phyloP scores from a whole-genome alignment of 768 basidiomycete genomes.

The Glaciozyma antarctica region DNA sequence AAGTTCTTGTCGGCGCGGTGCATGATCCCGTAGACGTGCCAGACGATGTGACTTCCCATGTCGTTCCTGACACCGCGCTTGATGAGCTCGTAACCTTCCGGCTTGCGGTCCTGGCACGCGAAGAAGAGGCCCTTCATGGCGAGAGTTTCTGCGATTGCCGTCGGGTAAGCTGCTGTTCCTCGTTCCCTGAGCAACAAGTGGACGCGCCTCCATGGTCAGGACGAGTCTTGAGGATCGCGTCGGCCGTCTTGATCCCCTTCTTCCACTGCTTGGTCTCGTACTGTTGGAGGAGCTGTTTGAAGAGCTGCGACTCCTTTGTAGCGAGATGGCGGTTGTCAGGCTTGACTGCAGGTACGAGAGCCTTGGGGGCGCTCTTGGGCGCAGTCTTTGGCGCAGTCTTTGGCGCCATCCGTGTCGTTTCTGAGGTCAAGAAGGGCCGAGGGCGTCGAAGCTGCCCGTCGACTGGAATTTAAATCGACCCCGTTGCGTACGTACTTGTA shows the following conservation, averaged over 20 bases:
- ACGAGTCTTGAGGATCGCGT: slow-evolving; percentile 87
- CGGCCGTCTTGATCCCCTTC: slow-evolving; percentile 79
- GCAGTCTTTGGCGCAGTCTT: neutral
- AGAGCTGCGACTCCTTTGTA: slow-evolving; percentile 15
- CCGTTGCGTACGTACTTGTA: too few species aligned
- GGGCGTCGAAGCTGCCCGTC: too few species aligned
- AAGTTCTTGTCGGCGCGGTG: slow-evolving; percentile 92
- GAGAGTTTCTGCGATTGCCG: slow-evolving; percentile 63
- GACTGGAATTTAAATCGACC: too few species aligned
- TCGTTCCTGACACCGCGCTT: slow-evolving; percentile 74
- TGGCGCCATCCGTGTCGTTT: slow-evolving; percentile 7
- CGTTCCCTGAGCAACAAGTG: neutral
- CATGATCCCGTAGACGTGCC: slow-evolving; percentile 95
- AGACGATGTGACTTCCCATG: slow-evolving; percentile 72
- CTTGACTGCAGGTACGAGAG: slow-evolving; percentile 43
- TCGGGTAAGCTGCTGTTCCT: neutral
- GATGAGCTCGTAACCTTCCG: slow-evolving; percentile 71
- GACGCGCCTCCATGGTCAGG: slow-evolving; percentile 85
- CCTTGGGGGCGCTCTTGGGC: slow-evolving; percentile 55
- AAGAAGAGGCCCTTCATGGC: slow-evolving; percentile 91
- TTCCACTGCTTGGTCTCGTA: slow-evolving; percentile 86
- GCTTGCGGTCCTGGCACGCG: slow-evolving; percentile 53
- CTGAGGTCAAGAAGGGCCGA: too few species aligned
- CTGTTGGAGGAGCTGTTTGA: slow-evolving; percentile 38
- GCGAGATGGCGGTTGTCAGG: slow-evolving; percentile 16